phyloP scores from a whole-genome alignment of 2,329 filamentous ascomycete genomes.

The Penicillium sclerotigenum region DNA sequence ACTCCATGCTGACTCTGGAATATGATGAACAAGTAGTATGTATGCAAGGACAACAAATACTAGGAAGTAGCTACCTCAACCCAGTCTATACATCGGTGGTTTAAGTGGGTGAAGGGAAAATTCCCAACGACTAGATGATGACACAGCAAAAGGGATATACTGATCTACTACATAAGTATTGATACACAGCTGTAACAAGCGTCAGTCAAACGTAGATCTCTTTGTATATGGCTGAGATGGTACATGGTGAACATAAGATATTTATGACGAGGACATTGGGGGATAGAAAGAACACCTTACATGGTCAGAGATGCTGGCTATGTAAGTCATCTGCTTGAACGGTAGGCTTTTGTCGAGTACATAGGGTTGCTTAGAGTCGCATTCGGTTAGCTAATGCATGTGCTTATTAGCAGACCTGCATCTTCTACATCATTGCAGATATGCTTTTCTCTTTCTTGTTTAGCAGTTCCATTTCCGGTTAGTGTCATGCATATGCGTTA shows the following conservation, averaged over 20 bases:
- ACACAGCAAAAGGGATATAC: background rate
- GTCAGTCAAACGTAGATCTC: background rate
- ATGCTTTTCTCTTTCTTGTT: background rate
- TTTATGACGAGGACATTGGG: background rate
- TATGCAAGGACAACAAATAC: background rate
- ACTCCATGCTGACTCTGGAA: background rate
- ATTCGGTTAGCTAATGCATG: background rate
- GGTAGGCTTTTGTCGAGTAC: background rate
- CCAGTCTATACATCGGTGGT: background rate
- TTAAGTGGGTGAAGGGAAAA: background rate
- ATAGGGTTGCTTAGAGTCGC: background rate
- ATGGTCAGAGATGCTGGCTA: background rate
- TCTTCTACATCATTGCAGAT: constrained; percentile 13
- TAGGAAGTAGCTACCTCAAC: too few species aligned
- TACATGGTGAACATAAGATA: background rate
- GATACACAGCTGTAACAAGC: background rate
- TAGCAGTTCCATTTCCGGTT: background rate
- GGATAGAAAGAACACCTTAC: background rate
- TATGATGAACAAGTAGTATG: background rate
- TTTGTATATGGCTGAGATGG: background rate
- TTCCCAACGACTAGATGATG: background rate
- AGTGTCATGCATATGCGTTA: constrained; percentile 1
- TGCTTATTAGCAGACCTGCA: background rate
- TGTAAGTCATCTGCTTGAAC: background rate
- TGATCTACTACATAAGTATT: background rate